Evolutionary conservation across 2,329 filamentous ascomycete genomes (phyloP), one percentile per base, ranked within the genome.

Genomic region (Phialophora verrucosa): DNA sequence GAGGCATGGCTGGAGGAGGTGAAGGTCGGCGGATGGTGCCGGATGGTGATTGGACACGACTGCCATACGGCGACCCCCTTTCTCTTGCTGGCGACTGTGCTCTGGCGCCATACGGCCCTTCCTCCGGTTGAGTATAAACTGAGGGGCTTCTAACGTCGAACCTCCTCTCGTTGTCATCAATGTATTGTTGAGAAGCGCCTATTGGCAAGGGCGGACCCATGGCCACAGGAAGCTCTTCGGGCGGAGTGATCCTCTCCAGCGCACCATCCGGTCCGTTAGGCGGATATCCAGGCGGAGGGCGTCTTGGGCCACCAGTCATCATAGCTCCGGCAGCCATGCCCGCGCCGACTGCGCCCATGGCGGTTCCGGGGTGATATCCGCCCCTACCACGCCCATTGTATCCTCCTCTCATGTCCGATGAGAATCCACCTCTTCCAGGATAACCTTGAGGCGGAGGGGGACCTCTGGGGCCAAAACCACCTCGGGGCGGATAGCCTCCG

Each of bases 91-190:
- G 77, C 71, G 64, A 80, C 74, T 50, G 81, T 77, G 54, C 79
- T 75, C 85, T 82, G 23, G 89, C 76, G 5, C 88, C 88, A 17
- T 89, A 88, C 8, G 87, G 87, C 1, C 87, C 89, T 68, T 66
- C 69, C 20, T 69, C 68, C 20, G 63, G 64, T 42, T 62, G 58
- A 20, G 69, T 69, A 50, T 70, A 70, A 12, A 70, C 49, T 14
- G 66, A 70, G 14, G 69, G 69, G 35, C 66, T 69, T 20, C 61
- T 68, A 5, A 44, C 27, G 29, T 62, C 62, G 32, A 50, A 60
- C 78, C 78, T 56, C 78, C 78, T 65, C 69, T 80, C 73, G 23
- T 50, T 59, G 29, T 59, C 63, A 53, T 70, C 69, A 31, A 67
- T 42, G 31, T 62, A 68, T 12, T 67, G 64, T 50, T 63, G 65